Base-by-base conservation (phyloP, 2,329 filamentous ascomycete species). In the Ophiostoma ips region DNA sequence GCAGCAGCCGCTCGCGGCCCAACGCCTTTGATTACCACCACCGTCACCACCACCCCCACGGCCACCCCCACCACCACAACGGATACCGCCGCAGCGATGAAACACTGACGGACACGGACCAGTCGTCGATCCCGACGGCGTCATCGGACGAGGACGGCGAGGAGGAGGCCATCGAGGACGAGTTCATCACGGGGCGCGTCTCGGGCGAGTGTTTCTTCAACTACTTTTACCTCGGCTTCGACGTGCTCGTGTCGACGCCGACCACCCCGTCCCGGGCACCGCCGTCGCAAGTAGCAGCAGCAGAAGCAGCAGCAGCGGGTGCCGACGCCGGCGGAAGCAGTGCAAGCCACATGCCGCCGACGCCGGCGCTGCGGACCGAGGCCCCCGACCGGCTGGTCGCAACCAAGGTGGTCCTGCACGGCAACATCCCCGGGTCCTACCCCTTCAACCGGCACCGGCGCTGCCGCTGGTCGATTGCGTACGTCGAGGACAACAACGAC, bases 171-270 rank as follows among this genome's bases (percentile, higher is more conserved):
- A 62, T 78, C 15, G 75, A 78, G 40, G 79, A 80, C 30, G 75
- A 77, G 30, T 62, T 69, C 3, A 68, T 69, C 9, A 48, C 51
- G 1, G 69, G 71, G 55, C 68, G 72, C 62, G 57, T 80, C 3
- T 77, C 80, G 1, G 76, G 79, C 4, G 87, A 94, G 62, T 88
- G 83, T 56, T 98, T 96, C 63, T 95, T 92, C 67, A 96, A 96
- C 63, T 98, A 98, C 64, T 98, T 95, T 62, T 84, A 90, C 56
- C 82, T 95, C 55, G 92, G 92, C 2, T 94, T 98, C 61, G 92
- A 98, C 64, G 77, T 95, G 10, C 73, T 96, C 5, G 77, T 98
- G n/a, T 94, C 90, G 1, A 79, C 81, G 30, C 83, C 86, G 0
- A 79, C 77, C 0, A 62, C 73, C 5, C 71, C 83, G 4, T 85